Base-by-base conservation (phyloP, 768 basidiomycete genomes). In the Podaxis rugospora region DNA sequence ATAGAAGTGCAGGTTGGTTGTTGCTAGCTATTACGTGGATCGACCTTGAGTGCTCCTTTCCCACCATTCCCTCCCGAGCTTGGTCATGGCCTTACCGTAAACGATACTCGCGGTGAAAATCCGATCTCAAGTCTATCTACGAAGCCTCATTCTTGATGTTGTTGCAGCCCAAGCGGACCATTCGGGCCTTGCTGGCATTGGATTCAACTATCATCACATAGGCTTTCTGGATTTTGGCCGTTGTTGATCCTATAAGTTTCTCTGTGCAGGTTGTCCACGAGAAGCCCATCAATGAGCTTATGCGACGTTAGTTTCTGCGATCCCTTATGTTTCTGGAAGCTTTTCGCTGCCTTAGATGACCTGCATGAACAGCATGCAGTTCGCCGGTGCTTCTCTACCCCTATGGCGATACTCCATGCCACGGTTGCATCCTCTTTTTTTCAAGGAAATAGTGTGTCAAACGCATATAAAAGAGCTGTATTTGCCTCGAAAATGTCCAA, bases 181-280 rank as follows among this genome's bases (percentile, higher is more conserved):
- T 44, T 21, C 50, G 57, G 57, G 40, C 25, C 57, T 32, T 21
- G 2, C 16, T 13, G 25, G 18, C 14, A n/a, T 39, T 25, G 2
- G 7, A 14, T 36, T 55, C 51, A 35, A 44, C 25, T 39, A 25
- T 6, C 40, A 44, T 44, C 40, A 40, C 40, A 21, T 23, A 58
- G 23, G 18, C 14, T 39, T 5, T 50, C 13, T 58, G 4, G 18
- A 50, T 28, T 42, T 42, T 42, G 28, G 21, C 57, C 50, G 50
- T 27, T 35, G 27, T 59, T 59, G 57, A 59, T 59, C 57, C 57
- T 32, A 42, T 10, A 14, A 13, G 25, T 16, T 51, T 59, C 27
- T 44, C 16, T 25, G 4, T 36, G 11, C 52, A 16, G 14, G 37
- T 39, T 23, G 21, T 39, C 36, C 50, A 7, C 37, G 37, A 40